Evolutionary conservation across 2,329 filamentous ascomycete genomes (phyloP).

Genomic region (Hymenoscyphus linearis): DNA sequence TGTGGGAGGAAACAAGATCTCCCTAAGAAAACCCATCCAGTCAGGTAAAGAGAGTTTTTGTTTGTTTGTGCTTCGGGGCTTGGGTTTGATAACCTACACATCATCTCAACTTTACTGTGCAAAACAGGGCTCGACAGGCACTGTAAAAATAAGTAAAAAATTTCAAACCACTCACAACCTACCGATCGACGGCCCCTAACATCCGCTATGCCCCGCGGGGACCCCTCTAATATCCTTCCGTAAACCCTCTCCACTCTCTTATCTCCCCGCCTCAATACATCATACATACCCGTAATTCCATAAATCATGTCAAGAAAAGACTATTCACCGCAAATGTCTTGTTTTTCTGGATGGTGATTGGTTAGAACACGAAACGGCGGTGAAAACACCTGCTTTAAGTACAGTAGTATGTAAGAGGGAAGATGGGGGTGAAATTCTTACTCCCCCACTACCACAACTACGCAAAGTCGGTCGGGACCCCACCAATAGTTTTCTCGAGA

Average conservation of each 20-base stretch:
- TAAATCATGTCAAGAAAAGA: not conserved
- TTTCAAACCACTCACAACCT: not conserved
- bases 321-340: not conserved
- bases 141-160: too few species aligned
- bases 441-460: not conserved
- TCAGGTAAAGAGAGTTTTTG: too few species aligned
- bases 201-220: not conserved
- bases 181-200: not conserved
- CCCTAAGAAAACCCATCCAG: too few species aligned
- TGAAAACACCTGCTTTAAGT: not conserved
- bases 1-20: too few species aligned
- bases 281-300: not conserved
- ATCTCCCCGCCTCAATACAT: not conserved
- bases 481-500: too few species aligned
- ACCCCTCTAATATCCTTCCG: not conserved
- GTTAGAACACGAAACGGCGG: not conserved
- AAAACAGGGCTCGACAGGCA: too few species aligned
- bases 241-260: too few species aligned
- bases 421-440: not conserved
- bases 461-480: too few species aligned
- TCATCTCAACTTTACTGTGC: too few species aligned
- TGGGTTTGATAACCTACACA: too few species aligned
- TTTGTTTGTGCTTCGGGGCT: too few species aligned
- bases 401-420: too few species aligned
- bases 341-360: not conserved